Base-by-base conservation (phyloP, 805 yeast species). In the Candida vaughaniae region DNA sequence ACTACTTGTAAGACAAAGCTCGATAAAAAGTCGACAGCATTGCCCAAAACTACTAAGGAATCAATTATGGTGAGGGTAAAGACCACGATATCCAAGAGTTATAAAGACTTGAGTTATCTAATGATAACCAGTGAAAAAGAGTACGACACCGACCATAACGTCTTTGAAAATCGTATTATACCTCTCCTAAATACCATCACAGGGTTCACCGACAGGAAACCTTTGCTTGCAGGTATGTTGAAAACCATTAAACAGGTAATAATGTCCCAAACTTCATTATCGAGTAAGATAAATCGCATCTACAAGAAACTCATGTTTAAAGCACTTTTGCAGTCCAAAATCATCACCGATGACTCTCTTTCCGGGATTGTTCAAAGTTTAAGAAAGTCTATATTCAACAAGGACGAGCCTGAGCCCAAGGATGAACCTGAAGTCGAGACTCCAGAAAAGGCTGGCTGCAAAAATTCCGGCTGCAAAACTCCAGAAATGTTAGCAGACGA, bases 81-180 rank as follows among this genome's bases (percentile, higher is more conserved):
- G 14, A 7, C 17, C 3, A 8, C 35, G 6, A 29, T 46, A 14
- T 35, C 45, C 2, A 37, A 16, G 22, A 39, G 46, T 4, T 45
- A 39, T 33, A 40, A 37, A 26, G 49, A 45, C 27, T 17, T 45
- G 18, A 39, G 46, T 11, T 45, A 42, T 23, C 29, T 45, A 10
- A 32, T 40, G 25, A 37, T 42, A 10, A 38, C 43, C 42, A 34
- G 29, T 16, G 34, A 36, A 14, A 33, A 37, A 18, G 35, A 29
- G 11, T 33, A 25, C 4, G 30, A 27, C 16, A 34, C 35, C 8
- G 22, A 28, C 16, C 29, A 34, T 19, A 39, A 35, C 15, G 27
- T 45, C 4, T 29, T 45, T 3, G 26, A 42, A 20, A 45, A 39
- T 16, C 19, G 28, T 4, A 5, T 45, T 3, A 35, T 45, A 22